These are phyloP conservation scores for Talinum fruticosum DNA, from an alignment of 148 eudicot genomes.

Conservation along the genomic window DNA sequence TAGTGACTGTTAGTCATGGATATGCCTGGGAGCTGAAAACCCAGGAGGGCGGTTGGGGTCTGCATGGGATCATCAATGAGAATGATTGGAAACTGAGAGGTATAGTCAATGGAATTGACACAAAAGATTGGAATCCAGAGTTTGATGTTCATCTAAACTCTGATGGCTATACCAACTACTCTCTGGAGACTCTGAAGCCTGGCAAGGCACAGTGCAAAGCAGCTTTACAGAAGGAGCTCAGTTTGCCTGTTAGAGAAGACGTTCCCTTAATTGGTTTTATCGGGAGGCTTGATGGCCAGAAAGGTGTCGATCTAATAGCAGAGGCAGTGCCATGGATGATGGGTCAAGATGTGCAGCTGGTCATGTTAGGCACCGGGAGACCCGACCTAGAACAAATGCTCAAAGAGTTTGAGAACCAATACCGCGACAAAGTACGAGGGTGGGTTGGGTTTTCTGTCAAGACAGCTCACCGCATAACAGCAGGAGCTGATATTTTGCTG, in stretches of 20 bases:
- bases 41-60: constrained; percentile 93
- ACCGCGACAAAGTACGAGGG: constrained; percentile 57
- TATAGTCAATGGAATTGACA: constrained; percentile 87
- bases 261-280: constrained; percentile 87
- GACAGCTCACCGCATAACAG: constrained; percentile 87
- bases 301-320: constrained; percentile 87
- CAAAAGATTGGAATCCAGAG: constrained; percentile 80
- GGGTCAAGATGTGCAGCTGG: constrained; percentile 75
- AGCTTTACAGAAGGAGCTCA: constrained; percentile 83
- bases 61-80: constrained; percentile 68
- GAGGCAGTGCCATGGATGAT: constrained; percentile 93
- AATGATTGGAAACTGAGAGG: constrained; percentile 90
- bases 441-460: constrained; percentile 95
- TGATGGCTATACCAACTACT: constrained; percentile 78
- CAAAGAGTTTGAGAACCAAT: constrained; percentile 56
- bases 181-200: constrained; percentile 51
- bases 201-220: constrained; percentile 87
- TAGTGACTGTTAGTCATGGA: constrained; percentile 93
- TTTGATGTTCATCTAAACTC: constrained; percentile 65
- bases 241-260: constrained; percentile 63
- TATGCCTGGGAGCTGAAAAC: constrained; percentile 96
- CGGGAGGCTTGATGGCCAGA: constrained; percentile 82
- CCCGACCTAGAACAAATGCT: constrained; percentile 83
- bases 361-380: constrained; percentile 88
- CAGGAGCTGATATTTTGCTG: constrained; percentile 83